Evolutionary conservation across 352 stramenopile species (phyloP), one percentile per base, ranked within the genome.

Genomic region (Phytophthora tubulina): DNA sequence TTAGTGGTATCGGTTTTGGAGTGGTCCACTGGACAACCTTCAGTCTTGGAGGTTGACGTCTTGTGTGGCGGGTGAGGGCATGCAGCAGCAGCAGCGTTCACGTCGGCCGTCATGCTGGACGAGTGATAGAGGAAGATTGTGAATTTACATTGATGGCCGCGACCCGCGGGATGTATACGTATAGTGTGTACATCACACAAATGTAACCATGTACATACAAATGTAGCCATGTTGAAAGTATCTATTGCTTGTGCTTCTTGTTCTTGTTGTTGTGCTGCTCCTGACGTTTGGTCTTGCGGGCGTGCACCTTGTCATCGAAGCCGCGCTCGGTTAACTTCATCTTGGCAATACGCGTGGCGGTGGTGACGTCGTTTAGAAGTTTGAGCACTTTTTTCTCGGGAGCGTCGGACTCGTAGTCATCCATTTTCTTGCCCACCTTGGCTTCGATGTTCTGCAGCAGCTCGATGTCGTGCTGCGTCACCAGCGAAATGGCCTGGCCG

Each of bases 391-490:
- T 87, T 42, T 99, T 91, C 77, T 99, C 97, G 10, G 81, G 75
- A 2, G 82, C 84, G 36, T 89, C 67, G 0, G 68, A 21, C 42
- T 93, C 78, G 70, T 95, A 99, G 75, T 98, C 94, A 67, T 95
- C 86, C 78, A 99, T 91, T 61, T 94, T 83, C 65, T 97, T 91
- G 57, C 91, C 92, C 39, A 90, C 96, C 21, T 98, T 91, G 36
- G 63, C 75, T 76, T 99, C 97, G 39, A 98, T 96, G 62, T 98
- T 97, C 78, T 99, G 95, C 44, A 99, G 81, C 58, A 99, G 82
- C 68, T 89, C 81, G 48, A 98, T 94, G 67, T 98, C 95, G 59
- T 96, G 82, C 88, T 99, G 95, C 4, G 95, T 98, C 1, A 99
- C 93, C 11, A 99, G 80, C 65, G 93, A 98, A 36, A 99, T 95